Evolutionary conservation across 2,329 filamentous ascomycete genomes (phyloP).

Genomic region (Aureobasidium pullulans): DNA sequence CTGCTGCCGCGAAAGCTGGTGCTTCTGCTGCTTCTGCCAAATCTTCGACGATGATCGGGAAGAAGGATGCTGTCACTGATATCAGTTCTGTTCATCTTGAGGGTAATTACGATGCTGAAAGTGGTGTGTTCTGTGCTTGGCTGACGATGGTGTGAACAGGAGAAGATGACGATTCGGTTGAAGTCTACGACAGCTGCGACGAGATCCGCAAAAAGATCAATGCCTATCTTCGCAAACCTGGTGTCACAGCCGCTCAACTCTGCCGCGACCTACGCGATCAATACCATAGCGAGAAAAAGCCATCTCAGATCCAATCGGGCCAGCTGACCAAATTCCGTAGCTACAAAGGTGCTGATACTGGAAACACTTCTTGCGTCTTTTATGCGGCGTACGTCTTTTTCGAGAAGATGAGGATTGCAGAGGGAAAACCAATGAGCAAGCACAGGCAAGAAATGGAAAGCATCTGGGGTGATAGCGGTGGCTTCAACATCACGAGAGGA

Average conservation of each 20-base stretch:
- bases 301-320: conserved; percentile 33
- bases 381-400: conserved; percentile 53
- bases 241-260: conserved; percentile 47
- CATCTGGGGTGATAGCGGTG: conserved; percentile 19
- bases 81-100: conserved; percentile 15
- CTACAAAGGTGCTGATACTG: conserved; percentile 42
- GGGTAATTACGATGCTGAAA: not conserved
- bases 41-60: not conserved
- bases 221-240: conserved; percentile 40
- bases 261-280: conserved; percentile 40
- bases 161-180: conserved; percentile 41
- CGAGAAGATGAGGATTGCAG: conserved; percentile 49
- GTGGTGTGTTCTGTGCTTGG: not conserved
- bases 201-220: conserved; percentile 52
- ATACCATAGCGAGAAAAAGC: conserved; percentile 29
- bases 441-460: conserved; percentile 47
- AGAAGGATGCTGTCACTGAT: conserved; percentile 11
- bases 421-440: conserved; percentile 46
- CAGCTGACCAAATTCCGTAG: conserved; percentile 44
- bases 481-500: not conserved
- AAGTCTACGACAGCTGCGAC: conserved; percentile 51
- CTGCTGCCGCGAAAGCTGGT: conserved; percentile 25
- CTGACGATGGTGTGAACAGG: conserved; percentile 21
- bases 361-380: conserved; percentile 44
- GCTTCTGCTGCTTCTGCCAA: not conserved